Base-by-base conservation (phyloP, 345 rosid genomes). In the Euphorbia pulcherrima region DNA sequence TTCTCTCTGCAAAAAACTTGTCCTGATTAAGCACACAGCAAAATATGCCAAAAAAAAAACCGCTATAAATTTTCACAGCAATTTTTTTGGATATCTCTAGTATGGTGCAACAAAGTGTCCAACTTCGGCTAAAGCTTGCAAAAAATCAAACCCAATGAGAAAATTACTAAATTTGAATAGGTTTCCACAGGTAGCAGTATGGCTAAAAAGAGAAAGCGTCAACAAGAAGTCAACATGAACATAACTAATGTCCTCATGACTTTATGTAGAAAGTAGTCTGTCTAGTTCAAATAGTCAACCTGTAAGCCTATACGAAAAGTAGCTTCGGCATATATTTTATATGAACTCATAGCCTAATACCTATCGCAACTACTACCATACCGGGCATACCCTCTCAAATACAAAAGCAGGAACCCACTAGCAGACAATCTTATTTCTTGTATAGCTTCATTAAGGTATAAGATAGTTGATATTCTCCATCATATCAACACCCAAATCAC, bases 1-100 rank as follows among this genome's bases (percentile, higher is more conserved):
- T 60, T 33, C 40, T 60, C 18, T 62, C 79, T 76, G 50, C 65
- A 67, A 35, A 18, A n/a, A 59, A 2, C 37, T 2, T 5, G 18
- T 41, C 20, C 30, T 56, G n/a, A 62, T 64, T 29, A 26, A 35
- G 16, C 65, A 65, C 46, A 20, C 21, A 26, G 26, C 6, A 39
- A 63, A 41, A 55, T 1, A 24, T 30, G 10, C 5, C 6, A 57
- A 58, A 20, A 28, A 54, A 33, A 57, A 27, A 54, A 54, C 18
- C 17, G n/a, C 24, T 8, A 17, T 26, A n/a, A 63, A 44, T 24
- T 13, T n/a, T 20, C 46, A 18, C 48, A 48, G n/a, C 39, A 35
- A 52, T 39, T n/a, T n/a, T n/a, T n/a, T 44, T 61, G n/a, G 17
- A n/a, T 55, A 10, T 60, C 9, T 60, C 64, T 20, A 37, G 2